A percentile compares a stretch with the other conserved stretches of the same genome.
Conservation (phyloP, 441 rosid species). For the Syzygium malaccense region DNA sequence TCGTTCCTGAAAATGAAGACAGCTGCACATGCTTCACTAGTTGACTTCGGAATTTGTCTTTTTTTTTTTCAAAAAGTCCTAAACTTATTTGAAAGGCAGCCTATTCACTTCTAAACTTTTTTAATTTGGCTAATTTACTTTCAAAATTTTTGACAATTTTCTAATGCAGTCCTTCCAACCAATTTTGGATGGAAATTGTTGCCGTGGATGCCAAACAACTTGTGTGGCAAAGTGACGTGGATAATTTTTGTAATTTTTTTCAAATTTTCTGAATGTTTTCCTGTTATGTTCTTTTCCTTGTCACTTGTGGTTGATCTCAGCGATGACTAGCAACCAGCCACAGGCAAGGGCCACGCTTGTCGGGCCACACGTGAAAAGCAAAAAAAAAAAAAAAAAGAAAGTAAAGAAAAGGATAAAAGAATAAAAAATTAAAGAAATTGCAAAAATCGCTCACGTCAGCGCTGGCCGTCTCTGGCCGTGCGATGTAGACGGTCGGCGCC, state of each 20-base stretch:
- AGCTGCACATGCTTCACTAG: not conserved
- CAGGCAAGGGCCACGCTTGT: no score
- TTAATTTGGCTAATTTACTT: not conserved
- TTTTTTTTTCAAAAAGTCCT: not conserved
- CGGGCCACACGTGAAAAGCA: not conserved
- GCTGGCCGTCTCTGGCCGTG: no score
- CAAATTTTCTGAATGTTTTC: not conserved
- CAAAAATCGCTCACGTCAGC: not conserved
- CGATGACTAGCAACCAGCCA: not conserved
- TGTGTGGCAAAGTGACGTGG: accelerated
- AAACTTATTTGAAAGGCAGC: not conserved
- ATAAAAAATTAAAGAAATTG: not conserved
- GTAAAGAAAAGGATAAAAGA: not conserved
- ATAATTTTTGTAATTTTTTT: not conserved
- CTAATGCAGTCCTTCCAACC: accelerated
- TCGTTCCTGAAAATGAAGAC: not conserved
- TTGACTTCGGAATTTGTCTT: not conserved
- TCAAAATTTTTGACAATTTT: not conserved
- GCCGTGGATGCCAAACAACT: accelerated
- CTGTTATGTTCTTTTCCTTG: not conserved
- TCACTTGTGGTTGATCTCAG: not conserved
- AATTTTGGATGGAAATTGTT: not conserved
- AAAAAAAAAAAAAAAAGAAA: not conserved
- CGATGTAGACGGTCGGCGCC: accelerated
- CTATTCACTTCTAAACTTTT: not conserved